phyloP scores from a whole-genome alignment of 371 early-diverging fungal species.

The Nematocida minor region DNA sequence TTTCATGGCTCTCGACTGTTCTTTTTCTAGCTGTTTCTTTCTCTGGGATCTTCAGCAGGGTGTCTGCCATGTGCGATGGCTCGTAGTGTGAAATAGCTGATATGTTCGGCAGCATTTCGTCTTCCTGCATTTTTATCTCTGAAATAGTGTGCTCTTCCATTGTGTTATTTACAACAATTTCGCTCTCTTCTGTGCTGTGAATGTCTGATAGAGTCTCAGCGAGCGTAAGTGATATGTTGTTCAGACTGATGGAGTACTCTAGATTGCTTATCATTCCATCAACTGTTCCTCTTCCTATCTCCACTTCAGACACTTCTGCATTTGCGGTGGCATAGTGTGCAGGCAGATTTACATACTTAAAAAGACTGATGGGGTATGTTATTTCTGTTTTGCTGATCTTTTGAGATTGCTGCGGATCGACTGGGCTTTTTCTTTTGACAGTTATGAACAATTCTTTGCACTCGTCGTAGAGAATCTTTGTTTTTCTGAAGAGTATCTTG shows the following conservation, averaged over 20 bases:
- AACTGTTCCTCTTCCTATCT: not conserved
- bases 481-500: conserved; percentile 86
- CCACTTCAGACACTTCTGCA: not conserved
- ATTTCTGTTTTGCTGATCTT: not conserved
- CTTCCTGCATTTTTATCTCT: not conserved
- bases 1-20: not conserved
- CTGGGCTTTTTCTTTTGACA: not conserved
- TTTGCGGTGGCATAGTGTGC: not conserved
- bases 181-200: not conserved
- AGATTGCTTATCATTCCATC: not conserved
- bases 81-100: not conserved
- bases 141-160: not conserved
- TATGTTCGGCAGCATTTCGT: not conserved
- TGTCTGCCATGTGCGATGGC: not conserved
- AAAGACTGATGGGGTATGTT: not conserved
- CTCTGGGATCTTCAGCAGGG: not conserved
- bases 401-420: not conserved
- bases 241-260: not conserved
- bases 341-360: not conserved
- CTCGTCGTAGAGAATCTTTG: conserved; percentile 85
- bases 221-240: not conserved
- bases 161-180: not conserved
- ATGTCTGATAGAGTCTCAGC: not conserved
- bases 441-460: conserved; percentile 71
- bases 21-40: not conserved